phyloP scores from a whole-genome alignment of 2,329 filamentous ascomycete species.

The Diaporthe vaccinii region DNA sequence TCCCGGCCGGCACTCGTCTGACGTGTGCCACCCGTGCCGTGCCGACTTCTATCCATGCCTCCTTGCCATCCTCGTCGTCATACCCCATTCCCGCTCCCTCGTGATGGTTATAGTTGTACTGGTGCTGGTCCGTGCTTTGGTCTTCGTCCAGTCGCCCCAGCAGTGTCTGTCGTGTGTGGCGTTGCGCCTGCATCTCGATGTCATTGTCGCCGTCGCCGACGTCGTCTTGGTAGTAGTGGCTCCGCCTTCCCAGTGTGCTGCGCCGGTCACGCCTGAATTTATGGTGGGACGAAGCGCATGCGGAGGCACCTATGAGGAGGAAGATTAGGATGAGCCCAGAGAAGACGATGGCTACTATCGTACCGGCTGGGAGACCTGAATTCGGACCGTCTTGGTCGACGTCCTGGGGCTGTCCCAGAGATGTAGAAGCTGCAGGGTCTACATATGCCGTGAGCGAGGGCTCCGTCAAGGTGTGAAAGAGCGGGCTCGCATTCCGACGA shows the following conservation, averaged over 20 bases:
- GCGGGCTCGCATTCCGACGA: not conserved
- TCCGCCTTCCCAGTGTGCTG: not conserved
- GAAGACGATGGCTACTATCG: slow-evolving; percentile 11
- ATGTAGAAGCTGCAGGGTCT: not conserved
- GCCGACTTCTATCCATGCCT: not conserved
- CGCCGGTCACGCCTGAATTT: not conserved
- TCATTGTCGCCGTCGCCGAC: not conserved
- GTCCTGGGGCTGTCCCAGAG: not conserved
- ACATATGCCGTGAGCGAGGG: not conserved
- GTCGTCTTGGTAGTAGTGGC: not conserved
- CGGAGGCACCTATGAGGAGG: slow-evolving; percentile 13
- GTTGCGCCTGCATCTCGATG: slow-evolving; percentile 16
- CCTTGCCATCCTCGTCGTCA: slow-evolving; percentile 2
- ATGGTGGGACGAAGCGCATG: not conserved
- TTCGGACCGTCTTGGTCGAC: not conserved
- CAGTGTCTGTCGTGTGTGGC: not conserved
- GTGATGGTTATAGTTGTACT: not conserved
- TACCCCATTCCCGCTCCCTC: slow-evolving; percentile 17
- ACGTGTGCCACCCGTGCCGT: slow-evolving; percentile 17
- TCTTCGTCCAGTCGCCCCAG: not conserved
- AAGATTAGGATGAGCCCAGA: slow-evolving; percentile 7
- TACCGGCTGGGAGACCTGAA: slow-evolving; percentile 3
- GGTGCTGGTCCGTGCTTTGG: not conserved
- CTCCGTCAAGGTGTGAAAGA: not conserved
- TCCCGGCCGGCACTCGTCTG: slow-evolving; percentile 4